Base-by-base conservation (phyloP, 805 yeast genomes). In the Candida rishiriensis region DNA sequence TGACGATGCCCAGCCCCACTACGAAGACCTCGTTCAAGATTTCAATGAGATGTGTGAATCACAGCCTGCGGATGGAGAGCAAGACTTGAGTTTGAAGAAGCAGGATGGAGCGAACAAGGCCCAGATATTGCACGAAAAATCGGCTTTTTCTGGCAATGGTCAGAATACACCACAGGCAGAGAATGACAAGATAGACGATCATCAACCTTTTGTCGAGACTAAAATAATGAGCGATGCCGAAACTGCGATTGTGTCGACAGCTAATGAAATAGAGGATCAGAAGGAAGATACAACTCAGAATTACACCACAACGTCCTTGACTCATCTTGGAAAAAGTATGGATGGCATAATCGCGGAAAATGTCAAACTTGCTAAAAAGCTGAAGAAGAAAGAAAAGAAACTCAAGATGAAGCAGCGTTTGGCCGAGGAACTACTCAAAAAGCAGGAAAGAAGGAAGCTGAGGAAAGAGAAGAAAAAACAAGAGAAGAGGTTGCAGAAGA, bases 1-100 rank as follows among this genome's bases (percentile, higher is more conserved):
- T 36, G 45, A 51, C 3, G 33, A 30, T 5, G 14, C 37, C 50
- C 10, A 33, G 30, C 34, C 21, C 36, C 36, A 10, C 32, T 18
- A 38, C 29, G 17, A 18, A 13, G 32, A 40, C 5, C 21, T 39
- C 14, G 36, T 32, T 5, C 15, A 13, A 21, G 39, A 36, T 13
- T 14, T 14, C 7, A 14, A 18, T 8, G 29, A 12, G 13, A 21
- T 21, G 26, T 21, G 7, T 21, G 26, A 21, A 7, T 21, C 26
- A 7, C 26, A 21, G 7, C 26, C 26, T 21, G 26, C 7, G 26
- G 26, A 21, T 7, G 7, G 7, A 5, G 26, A 21, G 7, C 26
- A 21, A 21, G 26, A 21, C 26, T 21, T 7, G 26, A 7, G 7
- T 21, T 7, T 5, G 7, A 21, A 21, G 26, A 21, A 21, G 7